Evolutionary conservation across 345 rosid genomes (phyloP).

Genomic region (Microcos paniculata): DNA sequence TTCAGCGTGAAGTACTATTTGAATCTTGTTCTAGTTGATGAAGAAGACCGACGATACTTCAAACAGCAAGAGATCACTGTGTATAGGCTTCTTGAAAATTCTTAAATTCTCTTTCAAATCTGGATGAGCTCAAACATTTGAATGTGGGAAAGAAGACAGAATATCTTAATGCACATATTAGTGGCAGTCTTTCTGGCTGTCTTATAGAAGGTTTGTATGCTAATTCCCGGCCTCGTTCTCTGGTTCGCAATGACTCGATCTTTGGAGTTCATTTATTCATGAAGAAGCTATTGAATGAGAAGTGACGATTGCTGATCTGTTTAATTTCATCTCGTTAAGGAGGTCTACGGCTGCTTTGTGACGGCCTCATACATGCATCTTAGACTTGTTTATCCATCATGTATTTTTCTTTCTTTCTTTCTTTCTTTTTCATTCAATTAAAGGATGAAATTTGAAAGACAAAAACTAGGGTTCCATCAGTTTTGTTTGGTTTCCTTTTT

Average conservation of each 20-base stretch:
- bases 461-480: neutral
- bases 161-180: neutral
- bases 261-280: neutral
- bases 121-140: neutral
- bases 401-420: neutral
- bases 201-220: neutral
- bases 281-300: neutral
- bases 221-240: neutral
- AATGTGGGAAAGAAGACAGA: neutral
- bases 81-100: conserved; percentile 42
- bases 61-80: conserved; percentile 68
- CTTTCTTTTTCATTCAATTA: neutral
- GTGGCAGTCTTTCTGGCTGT: neutral
- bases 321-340: neutral
- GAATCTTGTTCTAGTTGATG: conserved; percentile 63
- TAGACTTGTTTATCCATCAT: neutral
- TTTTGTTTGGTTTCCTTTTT: too few relatives aligned
- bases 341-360: neutral
- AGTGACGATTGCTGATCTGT: neutral
- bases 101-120: neutral
- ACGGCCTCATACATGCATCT: neutral
- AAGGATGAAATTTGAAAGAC: neutral
- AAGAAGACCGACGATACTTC: conserved; percentile 64
- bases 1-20: conserved; percentile 65
- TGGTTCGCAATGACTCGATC: neutral